Base-by-base conservation (phyloP, 805 yeast species). In the Wilhelminamyces savonicus region DNA sequence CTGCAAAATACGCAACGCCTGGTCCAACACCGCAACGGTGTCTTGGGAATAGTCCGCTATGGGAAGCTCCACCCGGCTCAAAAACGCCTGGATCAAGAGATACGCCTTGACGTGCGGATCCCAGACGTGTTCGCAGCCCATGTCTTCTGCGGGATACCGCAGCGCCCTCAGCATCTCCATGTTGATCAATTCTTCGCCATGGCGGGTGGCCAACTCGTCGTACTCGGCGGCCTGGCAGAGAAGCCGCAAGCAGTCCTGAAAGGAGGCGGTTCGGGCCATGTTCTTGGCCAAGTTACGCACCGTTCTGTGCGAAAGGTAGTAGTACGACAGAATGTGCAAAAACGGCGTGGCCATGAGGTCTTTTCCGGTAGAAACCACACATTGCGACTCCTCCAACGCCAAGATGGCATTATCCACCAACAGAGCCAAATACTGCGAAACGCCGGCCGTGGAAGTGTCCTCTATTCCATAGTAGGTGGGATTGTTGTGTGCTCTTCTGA, bases 1-100 rank as follows among this genome's bases (percentile, higher is more conserved):
- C 51, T 92, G 98, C 31, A 88, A 59, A 39, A 92, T 81, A 72
- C 98, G 94, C 48, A 92, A 64, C 6, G 94, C 77, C 59, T 92
- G 98, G 49, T 94, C 99, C 34, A 92, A 62, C 7, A 92, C 95
- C 0, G 97, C 79, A 10, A 87, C 76, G 0, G 95, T 87, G 55
- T 92, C 98, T 50, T 90, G 97, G 7, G 82, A 68, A 51, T 92
- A 92, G 64, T 92, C 99, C 0, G 95, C 94, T 47, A 92, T 84
- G 2, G 97, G 98, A 27, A 92, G 62, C 35, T 84, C 92, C 5
- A 76, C 62, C 27, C 87, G 59, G 21, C 74, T 61, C 71, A 83
- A 74, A 43, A 69, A 79, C 0, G 90, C 88, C 50, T 83, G 92
- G 7, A 82, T 49, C 41, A 83, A 65, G 37, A 83, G 59, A 43